phyloP scores from a whole-genome alignment of 1,284 basidiomycete species.

The Sporisorium exsertum region DNA sequence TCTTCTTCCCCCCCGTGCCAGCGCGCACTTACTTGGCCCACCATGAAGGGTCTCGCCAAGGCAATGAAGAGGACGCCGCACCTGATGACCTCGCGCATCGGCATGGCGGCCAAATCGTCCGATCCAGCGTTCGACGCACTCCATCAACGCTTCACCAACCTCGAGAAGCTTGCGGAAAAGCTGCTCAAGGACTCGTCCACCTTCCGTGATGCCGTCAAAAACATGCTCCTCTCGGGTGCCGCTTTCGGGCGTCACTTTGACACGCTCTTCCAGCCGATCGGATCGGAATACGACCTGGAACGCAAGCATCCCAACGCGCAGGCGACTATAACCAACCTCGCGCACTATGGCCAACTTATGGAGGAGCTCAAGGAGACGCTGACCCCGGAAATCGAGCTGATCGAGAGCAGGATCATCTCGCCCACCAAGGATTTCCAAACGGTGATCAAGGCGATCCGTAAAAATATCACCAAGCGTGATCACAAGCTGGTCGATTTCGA shows the following conservation, averaged over 20 bases:
- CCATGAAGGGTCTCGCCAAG: conserved; percentile 62
- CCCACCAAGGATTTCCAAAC: conserved; percentile 90
- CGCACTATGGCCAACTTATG: conserved; percentile 79
- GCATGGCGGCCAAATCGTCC: conserved; percentile 62
- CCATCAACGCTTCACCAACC: conserved; percentile 75
- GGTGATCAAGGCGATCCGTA: conserved; percentile 88
- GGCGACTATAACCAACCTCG: conserved; percentile 83
- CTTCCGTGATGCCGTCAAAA: conserved; percentile 77
- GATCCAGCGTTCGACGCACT: conserved; percentile 67
- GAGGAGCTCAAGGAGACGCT: conserved; percentile 84
- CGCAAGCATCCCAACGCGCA: conserved; percentile 82
- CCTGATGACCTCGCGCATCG: conserved; percentile 65
- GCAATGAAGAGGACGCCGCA: conserved; percentile 67
- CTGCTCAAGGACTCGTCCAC: conserved; percentile 89
- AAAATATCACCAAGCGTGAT: conserved; percentile 94
- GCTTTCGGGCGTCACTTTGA: conserved; percentile 82
- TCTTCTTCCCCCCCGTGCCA: not conserved
- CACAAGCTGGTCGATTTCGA: conserved; percentile 98
- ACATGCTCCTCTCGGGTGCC: conserved; percentile 82
- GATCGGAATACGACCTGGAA: conserved; percentile 81
- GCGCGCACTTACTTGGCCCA: conserved; percentile 7
- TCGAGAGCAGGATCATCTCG: conserved; percentile 85
- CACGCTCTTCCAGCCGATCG: conserved; percentile 72
- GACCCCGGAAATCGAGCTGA: conserved; percentile 91
- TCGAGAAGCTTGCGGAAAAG: conserved; percentile 87